A percentile compares a stretch with the other conserved stretches of the same genome.
phyloP scores from a whole-genome alignment of 768 basidiomycete genomes.

The Auriscalpium orientale region DNA sequence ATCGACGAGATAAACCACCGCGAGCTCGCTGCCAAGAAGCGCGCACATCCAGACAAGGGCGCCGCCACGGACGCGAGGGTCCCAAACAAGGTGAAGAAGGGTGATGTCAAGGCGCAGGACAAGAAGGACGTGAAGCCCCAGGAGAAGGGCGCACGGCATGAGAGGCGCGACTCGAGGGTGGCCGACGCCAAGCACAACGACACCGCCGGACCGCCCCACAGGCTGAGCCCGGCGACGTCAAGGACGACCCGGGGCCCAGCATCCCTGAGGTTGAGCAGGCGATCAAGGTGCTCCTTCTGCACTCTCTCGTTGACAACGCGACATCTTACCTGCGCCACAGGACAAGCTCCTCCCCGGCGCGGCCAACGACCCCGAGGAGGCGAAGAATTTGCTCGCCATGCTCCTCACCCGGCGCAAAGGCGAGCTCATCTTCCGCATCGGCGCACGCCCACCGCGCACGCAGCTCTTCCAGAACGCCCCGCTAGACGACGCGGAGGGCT shows the following conservation, averaged over 20 bases:
- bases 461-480: conserved; percentile 48
- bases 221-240: not conserved
- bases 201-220: not conserved
- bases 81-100: conserved; percentile 27
- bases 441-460: conserved; percentile 52
- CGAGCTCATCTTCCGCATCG: conserved; percentile 71
- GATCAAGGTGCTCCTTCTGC: conserved; percentile 36
- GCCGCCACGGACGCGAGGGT: conserved; percentile 22
- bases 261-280: conserved; percentile 43
- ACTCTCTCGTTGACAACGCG: too few relatives aligned
- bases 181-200: not conserved
- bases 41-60: conserved; percentile 36
- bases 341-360: conserved; percentile 35
- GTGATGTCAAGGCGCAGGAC: conserved; percentile 27
- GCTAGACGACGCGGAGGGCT: conserved; percentile 38
- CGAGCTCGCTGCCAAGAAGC: conserved; percentile 53
- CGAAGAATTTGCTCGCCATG: conserved; percentile 57
- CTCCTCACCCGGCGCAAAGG: conserved; percentile 62
- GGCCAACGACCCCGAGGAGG: conserved; percentile 39
- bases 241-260: conserved; percentile 1
- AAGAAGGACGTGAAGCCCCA: conserved; percentile 11
- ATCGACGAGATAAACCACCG: conserved; percentile 70
- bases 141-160: conserved; percentile 2
- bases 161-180: not conserved
- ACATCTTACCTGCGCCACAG: not conserved